Evolutionary conservation across 2,329 filamentous ascomycete genomes (phyloP), one percentile per base, ranked within the genome.

Genomic region (Chaetothyriales sp.): DNA sequence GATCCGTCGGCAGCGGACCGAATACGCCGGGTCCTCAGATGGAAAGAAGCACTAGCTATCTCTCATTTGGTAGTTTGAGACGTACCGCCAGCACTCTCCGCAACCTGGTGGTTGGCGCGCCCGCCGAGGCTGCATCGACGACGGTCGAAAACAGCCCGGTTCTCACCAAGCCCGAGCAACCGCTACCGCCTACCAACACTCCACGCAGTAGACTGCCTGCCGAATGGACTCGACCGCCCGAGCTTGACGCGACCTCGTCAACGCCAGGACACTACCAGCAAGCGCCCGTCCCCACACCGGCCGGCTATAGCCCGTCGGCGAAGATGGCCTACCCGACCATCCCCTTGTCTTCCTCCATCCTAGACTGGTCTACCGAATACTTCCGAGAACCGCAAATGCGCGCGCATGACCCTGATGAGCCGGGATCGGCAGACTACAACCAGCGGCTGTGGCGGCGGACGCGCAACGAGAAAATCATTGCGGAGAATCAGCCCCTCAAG

Each of bases 341-440:
- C 25, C 92, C 92, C 1, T 67, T 98, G 18, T 77, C 78, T 54
- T 95, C 89, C 65, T 82, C 77, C 7, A 94, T 97, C 67, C 76
- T 95, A 56, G 87, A 95, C 57, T 98, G 90, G 89, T 95, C 89
- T 3, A 89, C 92, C 45, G 90, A 90, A 67, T 97, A 98, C 66
- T 98, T 97, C 75, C 86, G 89, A 28, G 89, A 97, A 67, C 92
- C 92, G 29, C 92, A 98, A 68, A 97, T 98, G 92, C 94, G 92
- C 65, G 84, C 88, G 2, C 89, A 86, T 53, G 92, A 98, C 66
- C 86, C 89, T 20, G 92, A 98, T 61, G 92, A 98, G 64, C 92
- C 92, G 13, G 92, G 92, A 33, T 95, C 89, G 63, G 86, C 86
- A 15, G 89, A 97, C 66, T 98, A 97, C 69, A 98, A 98, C 61